phyloP scores from a whole-genome alignment of 139 green algal species.

The Chlorella vulgaris region DNA sequence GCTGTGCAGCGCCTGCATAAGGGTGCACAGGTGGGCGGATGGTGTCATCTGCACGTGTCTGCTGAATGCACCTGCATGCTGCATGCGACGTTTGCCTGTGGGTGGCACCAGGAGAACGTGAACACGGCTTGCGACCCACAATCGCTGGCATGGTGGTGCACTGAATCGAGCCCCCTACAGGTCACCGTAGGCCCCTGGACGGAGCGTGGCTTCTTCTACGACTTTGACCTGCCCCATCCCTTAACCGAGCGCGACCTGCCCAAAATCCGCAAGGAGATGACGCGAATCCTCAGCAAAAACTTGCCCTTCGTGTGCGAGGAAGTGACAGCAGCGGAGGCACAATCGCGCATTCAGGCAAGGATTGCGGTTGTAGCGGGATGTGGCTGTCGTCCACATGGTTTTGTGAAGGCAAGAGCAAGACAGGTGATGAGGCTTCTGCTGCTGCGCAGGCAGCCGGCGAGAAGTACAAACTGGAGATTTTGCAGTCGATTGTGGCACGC shows the following conservation, averaged over 20 bases:
- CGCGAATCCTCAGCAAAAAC: slow-evolving; percentile 75
- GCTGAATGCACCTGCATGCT: too few relatives aligned
- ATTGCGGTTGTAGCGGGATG: too few relatives aligned
- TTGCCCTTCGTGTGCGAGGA: slow-evolving; percentile 88
- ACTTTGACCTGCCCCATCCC: slow-evolving; percentile 87
- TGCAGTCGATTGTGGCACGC: slow-evolving; percentile 59
- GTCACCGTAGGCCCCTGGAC: slow-evolving; percentile 97
- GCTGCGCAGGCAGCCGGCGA: slow-evolving; percentile 54
- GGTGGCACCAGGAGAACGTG: too few relatives aligned
- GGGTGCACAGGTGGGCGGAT: slow-evolving; percentile 61
- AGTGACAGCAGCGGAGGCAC: slow-evolving; percentile 81
- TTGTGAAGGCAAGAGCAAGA: not conserved
- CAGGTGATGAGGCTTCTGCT: not conserved
- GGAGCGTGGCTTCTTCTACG: slow-evolving; percentile 98
- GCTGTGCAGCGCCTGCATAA: slow-evolving; percentile 93
- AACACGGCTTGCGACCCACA: too few relatives aligned
- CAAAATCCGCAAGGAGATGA: slow-evolving; percentile 96
- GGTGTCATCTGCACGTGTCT: too few relatives aligned
- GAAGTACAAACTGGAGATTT: slow-evolving; percentile 98
- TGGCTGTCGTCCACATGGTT: too few relatives aligned
- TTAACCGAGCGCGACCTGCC: slow-evolving; percentile 93
- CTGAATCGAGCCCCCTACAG: too few relatives aligned
- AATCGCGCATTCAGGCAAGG: slow-evolving; percentile 75
- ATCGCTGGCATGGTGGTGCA: too few relatives aligned
- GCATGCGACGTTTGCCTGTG: too few relatives aligned